phyloP scores from a whole-genome alignment of 768 basidiomycete species.

The Coprinopsis marcescibilis region DNA sequence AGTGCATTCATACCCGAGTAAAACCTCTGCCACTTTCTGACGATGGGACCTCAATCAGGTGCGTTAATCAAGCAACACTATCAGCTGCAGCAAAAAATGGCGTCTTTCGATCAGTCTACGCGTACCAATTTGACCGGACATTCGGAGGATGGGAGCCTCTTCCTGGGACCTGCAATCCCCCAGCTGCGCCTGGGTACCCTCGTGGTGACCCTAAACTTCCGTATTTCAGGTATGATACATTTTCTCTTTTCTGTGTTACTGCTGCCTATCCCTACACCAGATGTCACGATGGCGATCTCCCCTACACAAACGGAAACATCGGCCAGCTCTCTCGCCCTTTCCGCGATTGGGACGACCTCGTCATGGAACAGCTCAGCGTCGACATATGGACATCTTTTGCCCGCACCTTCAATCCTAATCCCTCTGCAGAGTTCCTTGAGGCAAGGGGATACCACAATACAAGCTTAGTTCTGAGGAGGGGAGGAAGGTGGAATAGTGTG shows the following conservation, averaged over 20 bases:
- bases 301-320: conserved; percentile 27
- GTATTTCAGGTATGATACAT: conserved; percentile 39
- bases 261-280: conserved; percentile 5
- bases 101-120: conserved; percentile 35
- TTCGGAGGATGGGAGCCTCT: conserved; percentile 42
- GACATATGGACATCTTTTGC: conserved; percentile 46
- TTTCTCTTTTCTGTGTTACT: background rate
- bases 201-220: conserved; percentile 41
- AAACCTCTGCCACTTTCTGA: too few relatives aligned
- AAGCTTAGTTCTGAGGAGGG: conserved; percentile 20
- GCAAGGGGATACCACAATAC: conserved; percentile 38
- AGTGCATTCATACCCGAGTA: too few relatives aligned
- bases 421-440: conserved; percentile 31
- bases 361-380: conserved; percentile 35
- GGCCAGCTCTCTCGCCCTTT: conserved; percentile 34
- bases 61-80: conserved; percentile 45
- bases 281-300: conserved; percentile 29
- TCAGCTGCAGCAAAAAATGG: conserved; percentile 36
- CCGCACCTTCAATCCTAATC: conserved; percentile 43
- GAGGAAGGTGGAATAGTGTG: conserved; percentile 30
- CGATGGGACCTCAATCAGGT: conserved; percentile 10
- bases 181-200: conserved; percentile 34
- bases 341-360: conserved; percentile 41
- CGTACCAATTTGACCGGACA: conserved; percentile 44
- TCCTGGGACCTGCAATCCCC: conserved; percentile 38